Evolutionary conservation across 73 alveolate genomes (phyloP), one percentile per base, ranked within the genome.

Genomic region (Stentor roeselii): DNA sequence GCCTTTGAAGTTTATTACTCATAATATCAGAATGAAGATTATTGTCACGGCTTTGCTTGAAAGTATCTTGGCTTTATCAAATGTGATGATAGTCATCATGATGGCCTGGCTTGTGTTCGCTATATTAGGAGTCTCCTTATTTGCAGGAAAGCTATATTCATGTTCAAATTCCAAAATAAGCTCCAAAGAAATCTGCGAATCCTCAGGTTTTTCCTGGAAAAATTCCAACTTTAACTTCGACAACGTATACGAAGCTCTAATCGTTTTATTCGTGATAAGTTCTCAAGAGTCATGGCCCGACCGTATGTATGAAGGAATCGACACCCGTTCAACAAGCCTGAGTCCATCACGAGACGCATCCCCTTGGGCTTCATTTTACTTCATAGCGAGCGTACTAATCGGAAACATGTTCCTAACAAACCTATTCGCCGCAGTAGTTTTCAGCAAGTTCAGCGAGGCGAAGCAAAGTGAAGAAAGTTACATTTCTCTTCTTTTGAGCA

Each of bases 261-360:
- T 97, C 3, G 90, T 98, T 38, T 86, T 97, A 30, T 96, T 96
- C 86, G 95, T 94, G 3, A 86, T 97, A 78, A 82, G 97, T 39
- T 87, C 96, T 58, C 91, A 89, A 39, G 99, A 97, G 89, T 96
- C 94, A 30, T 97, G 99, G 99, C 98, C 98, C 38, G 95, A 90
- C 36, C 60, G 86, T 6, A 93, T 94, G 98, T 86, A 93, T 86
- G 82, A 82, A 50, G 90, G 87, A 76, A 78, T 90, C n/a, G 95
- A 92, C 86, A 87, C 92, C 3, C 78, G 84, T 42, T 88, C 39
- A 4, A 59, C 77, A 15, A 89, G 82, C 75, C 30, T n/a, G 3
- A 91, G 42, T 3, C 82, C 83, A 34, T 80, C 37, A 32, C 39
- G 50, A 2, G 76, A 88, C 4, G 27, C 75, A 36, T 76, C 58